Percentiles rank a stretch among this genome's conserved stretches.
Conservation (phyloP, 2,329 filamentous ascomycete species). For the Aspergillus sp. region DNA sequence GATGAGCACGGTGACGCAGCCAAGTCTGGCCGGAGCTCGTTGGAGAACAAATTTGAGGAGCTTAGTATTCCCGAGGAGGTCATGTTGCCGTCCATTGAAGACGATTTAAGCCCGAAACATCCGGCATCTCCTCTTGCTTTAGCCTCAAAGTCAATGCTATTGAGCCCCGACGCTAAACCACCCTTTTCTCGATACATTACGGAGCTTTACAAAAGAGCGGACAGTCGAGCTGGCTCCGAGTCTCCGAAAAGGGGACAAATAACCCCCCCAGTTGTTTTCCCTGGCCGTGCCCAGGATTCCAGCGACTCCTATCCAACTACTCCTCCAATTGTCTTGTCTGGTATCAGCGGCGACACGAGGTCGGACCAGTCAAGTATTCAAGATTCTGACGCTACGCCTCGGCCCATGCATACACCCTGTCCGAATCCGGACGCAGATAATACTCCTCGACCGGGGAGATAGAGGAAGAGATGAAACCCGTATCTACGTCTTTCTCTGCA, state of each 20-base stretch:
- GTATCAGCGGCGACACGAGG: conserved; percentile 16
- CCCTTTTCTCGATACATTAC: conserved; percentile 13
- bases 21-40: conserved; percentile 22
- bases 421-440: conserved; percentile 25
- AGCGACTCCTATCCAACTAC: conserved; percentile 15
- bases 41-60: conserved; percentile 34
- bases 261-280: conserved; percentile 30
- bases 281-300: neutral
- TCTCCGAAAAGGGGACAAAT: conserved; percentile 26
- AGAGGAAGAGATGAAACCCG: conserved; percentile 17
- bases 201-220: conserved; percentile 5
- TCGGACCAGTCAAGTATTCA: conserved; percentile 21
- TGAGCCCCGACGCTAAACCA: conserved; percentile 8
- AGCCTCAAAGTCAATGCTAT: conserved; percentile 8
- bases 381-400: conserved; percentile 35
- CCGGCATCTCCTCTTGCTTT: conserved; percentile 19
- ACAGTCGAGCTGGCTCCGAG: conserved; percentile 6
- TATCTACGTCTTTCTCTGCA: neutral
- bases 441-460: conserved; percentile 27
- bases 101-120: conserved; percentile 25
- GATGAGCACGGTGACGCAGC: conserved; percentile 22
- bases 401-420: conserved; percentile 31
- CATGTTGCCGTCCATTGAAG: conserved; percentile 28
- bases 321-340: conserved; percentile 22
- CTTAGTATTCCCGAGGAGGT: conserved; percentile 37